phyloP scores from a whole-genome alignment of 2,329 filamentous ascomycete genomes.

The Aspergillus eucalypticola region DNA sequence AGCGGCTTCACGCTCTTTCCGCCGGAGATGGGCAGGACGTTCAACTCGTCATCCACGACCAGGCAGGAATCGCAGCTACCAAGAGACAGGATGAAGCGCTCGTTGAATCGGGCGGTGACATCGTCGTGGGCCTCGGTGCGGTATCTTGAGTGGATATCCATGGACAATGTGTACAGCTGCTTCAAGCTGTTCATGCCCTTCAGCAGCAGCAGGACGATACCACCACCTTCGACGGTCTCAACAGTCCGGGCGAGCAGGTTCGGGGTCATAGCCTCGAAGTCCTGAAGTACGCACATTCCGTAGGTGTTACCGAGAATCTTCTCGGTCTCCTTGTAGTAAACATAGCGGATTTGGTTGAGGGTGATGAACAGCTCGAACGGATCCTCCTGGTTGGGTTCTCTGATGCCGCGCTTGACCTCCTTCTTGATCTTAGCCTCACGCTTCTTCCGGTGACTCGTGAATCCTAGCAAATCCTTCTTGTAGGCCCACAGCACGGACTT shows the following conservation, averaged over 20 bases:
- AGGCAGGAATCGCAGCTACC: conserved; percentile 94
- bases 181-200: conserved; percentile 98
- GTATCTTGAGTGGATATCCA: conserved; percentile 97
- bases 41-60: conserved; percentile 96
- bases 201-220: conserved; percentile 82
- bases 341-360: conserved; percentile 95
- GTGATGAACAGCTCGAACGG: conserved; percentile 97
- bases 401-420: conserved; percentile 90
- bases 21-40: conserved; percentile 94
- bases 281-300: conserved; percentile 96
- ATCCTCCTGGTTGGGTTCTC: conserved; percentile 89
- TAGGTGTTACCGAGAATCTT: conserved; percentile 98
- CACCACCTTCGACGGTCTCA: conserved; percentile 96
- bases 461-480: conserved; percentile 94
- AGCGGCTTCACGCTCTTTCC: conserved; percentile 85
- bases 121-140: conserved; percentile 94
- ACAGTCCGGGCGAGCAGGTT: conserved; percentile 92
- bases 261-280: conserved; percentile 97
- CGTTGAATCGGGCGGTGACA: conserved; percentile 94
- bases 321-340: conserved; percentile 99
- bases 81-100: conserved; percentile 91
- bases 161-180: conserved; percentile 92
- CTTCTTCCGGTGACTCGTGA: conserved; percentile 96
- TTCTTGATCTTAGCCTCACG: conserved; percentile 98
- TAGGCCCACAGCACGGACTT: conserved; percentile 98